Evolutionary conservation across 345 rosid species (phyloP), one percentile per base, ranked within the genome.

Genomic region (Salix arbutifolia): DNA sequence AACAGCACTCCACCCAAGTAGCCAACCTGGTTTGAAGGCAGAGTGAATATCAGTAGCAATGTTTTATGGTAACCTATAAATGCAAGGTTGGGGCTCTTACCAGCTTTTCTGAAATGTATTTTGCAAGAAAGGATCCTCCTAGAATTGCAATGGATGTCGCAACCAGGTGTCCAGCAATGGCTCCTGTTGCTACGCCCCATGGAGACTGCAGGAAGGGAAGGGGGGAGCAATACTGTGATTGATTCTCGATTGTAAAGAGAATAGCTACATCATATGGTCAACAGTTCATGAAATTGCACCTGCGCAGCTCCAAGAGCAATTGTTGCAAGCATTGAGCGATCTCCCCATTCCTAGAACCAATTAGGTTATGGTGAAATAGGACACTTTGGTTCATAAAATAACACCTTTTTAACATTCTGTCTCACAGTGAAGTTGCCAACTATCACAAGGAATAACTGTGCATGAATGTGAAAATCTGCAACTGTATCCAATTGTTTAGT

Each of bases 321-420:
- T 56, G 99, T 96, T 35, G 98, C 99, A 60, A 96, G 97, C 99
- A 96, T 96, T 53, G 98, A 93, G 68, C 99, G 99, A 76, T 96
- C 99, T 80, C 99, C 99, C 98, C 99, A 96, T 96, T 96, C 99
- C 99, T 93, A 76, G 62, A 23, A 79, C 67, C 67, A 25, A 65
- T 67, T 65, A 74, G 21, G 74, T 52, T 68, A 26, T 21, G 7
- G 50, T 70, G 50, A 46, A 71, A 48, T 50, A 42, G 23, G 64
- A 74, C 26, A 25, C 50, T 67, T 33, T 66, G 40, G 3, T 52
- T 56, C 23, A 56, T 6, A 33, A 48, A 18, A 35, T 35, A 52
- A 19, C 30, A 75, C 65, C n/a, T 19, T 28, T 35, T 9, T 42
- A 77, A 48, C 19, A 16, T 35, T 14, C 14, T 7, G 28, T 37